Evolutionary conservation across 768 basidiomycete genomes (phyloP).

Genomic region (Melanogaster broomeanus): DNA sequence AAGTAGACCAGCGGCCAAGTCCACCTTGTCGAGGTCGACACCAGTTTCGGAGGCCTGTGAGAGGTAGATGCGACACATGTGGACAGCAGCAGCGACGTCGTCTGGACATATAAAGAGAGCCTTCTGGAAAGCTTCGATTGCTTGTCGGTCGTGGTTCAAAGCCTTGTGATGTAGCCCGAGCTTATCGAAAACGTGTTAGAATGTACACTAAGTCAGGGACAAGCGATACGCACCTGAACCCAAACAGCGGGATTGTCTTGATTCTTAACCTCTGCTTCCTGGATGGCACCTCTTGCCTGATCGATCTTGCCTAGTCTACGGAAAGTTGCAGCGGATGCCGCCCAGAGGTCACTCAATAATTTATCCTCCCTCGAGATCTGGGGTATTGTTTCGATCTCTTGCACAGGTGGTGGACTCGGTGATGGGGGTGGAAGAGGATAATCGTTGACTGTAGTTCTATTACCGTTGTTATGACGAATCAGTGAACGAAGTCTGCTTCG

Average conservation of each 20-base stretch:
- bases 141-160: constrained; percentile 56
- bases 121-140: constrained; percentile 79
- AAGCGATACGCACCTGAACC: constrained; percentile 72
- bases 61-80: constrained; percentile 78
- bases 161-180: constrained; percentile 74
- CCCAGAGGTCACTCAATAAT: constrained; percentile 85
- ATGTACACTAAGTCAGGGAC: background rate
- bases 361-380: constrained; percentile 58
- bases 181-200: constrained; percentile 36
- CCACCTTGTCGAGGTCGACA: constrained; percentile 50
- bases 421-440: constrained; percentile 37
- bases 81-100: constrained; percentile 74
- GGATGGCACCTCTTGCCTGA: constrained; percentile 86
- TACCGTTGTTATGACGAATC: constrained; percentile 35
- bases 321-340: constrained; percentile 94
- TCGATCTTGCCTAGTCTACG: constrained; percentile 87
- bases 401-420: constrained; percentile 33
- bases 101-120: constrained; percentile 86
- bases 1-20: constrained; percentile 82
- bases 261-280: constrained; percentile 91
- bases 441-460: constrained; percentile 34
- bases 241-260: constrained; percentile 88
- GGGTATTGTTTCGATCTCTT: constrained; percentile 33
- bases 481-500: constrained; percentile 60
- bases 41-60: constrained; percentile 17